These are phyloP conservation scores for Mitragyna speciosa DNA, from an alignment of 257 asterid species.

Conservation along the genomic window DNA sequence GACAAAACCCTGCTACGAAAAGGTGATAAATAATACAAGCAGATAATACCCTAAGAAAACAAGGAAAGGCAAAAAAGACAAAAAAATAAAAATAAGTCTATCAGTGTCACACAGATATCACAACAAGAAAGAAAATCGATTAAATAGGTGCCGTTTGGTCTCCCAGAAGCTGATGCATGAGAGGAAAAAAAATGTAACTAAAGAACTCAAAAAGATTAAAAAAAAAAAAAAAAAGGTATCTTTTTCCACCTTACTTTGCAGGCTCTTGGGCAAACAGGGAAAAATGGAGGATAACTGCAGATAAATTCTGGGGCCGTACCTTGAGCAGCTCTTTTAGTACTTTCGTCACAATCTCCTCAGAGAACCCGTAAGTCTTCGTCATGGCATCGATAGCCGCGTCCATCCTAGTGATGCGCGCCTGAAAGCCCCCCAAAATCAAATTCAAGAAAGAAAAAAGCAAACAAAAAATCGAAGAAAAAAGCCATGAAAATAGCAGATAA, in stretches of 20 bases:
- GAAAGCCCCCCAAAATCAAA: neutral
- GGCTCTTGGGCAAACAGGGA: no score
- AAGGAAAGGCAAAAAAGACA: no score
- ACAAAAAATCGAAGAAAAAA: neutral
- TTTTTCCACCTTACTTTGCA: no score
- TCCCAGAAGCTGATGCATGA: neutral
- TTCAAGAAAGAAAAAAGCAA: neutral
- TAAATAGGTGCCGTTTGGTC: neutral
- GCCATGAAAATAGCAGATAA: no score
- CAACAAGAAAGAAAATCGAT: no score
- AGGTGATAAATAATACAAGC: neutral
- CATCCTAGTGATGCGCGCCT: conserved; percentile 22
- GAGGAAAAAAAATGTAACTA: neutral
- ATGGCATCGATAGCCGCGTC: conserved; percentile 34
- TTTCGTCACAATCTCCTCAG: conserved; percentile 1
- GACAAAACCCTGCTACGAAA: neutral
- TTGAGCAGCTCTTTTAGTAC: conserved; percentile 20
- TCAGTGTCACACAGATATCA: no score
- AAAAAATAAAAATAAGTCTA: no score
- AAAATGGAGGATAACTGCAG: neutral
- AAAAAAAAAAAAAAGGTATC: no score
- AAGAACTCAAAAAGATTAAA: neutral
- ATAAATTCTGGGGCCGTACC: conserved; percentile 9
- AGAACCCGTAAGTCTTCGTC: conserved; percentile 23
- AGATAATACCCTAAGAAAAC: neutral